phyloP scores from a whole-genome alignment of 2,329 filamentous ascomycete species.

The Hymenoscyphus fraxineus region DNA sequence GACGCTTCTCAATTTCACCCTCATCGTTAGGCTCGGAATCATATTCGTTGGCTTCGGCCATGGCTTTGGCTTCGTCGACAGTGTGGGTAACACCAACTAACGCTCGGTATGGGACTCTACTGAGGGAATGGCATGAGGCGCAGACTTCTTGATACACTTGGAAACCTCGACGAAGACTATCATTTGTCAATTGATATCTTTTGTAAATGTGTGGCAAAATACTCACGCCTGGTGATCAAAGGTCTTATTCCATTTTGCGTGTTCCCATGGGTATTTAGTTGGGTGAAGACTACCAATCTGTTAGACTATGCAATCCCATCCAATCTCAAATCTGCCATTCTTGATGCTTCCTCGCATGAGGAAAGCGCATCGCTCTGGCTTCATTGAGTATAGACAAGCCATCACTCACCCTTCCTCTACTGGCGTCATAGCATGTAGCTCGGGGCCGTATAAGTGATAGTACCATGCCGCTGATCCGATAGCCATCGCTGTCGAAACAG shows the following conservation, averaged over 20 bases:
- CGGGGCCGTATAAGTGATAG: slow-evolving; percentile 90
- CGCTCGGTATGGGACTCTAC: slow-evolving; percentile 86
- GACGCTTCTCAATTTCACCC: slow-evolving; percentile 96
- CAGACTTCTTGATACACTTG: slow-evolving; percentile 99
- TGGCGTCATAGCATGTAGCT: slow-evolving; percentile 83
- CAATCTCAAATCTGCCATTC: background rate
- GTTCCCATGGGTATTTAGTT: slow-evolving; percentile 92
- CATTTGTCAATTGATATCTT: slow-evolving; percentile 27
- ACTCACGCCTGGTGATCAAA: slow-evolving; percentile 96
- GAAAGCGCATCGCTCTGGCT: slow-evolving; percentile 21
- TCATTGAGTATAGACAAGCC: slow-evolving; percentile 14
- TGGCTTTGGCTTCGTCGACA: slow-evolving; percentile 93
- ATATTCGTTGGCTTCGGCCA: slow-evolving; percentile 98
- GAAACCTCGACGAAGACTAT: slow-evolving; percentile 94
- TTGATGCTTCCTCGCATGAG: background rate
- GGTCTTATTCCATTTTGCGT: slow-evolving; percentile 86
- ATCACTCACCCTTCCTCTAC: slow-evolving; percentile 94
- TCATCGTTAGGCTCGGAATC: slow-evolving; percentile 96
- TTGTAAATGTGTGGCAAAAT: slow-evolving; percentile 13
- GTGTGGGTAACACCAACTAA: slow-evolving; percentile 91
- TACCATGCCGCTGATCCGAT: slow-evolving; percentile 93
- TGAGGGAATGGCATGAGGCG: slow-evolving; percentile 94
- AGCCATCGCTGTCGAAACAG: slow-evolving; percentile 80
- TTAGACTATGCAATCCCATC: slow-evolving; percentile 28
- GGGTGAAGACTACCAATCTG: slow-evolving; percentile 70